These are phyloP conservation scores for Suillus bovinus DNA, from an alignment of 768 basidiomycete species.

Conservation along the genomic window DNA sequence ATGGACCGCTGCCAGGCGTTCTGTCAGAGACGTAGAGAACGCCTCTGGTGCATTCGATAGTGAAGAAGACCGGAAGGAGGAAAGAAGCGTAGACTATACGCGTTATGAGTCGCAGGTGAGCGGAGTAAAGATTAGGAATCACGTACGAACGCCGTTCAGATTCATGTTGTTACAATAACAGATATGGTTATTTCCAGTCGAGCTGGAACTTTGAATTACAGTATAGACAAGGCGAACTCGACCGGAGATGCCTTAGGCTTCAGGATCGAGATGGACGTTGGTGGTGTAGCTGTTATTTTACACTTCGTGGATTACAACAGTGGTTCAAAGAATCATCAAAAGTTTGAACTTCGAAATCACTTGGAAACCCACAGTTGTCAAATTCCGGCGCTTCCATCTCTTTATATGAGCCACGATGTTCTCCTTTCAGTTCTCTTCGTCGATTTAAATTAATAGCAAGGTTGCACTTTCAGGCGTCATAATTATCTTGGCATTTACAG, in stretches of 20 bases:
- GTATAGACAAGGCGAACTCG: not conserved
- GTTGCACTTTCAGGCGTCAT: not conserved
- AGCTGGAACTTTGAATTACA: not conserved
- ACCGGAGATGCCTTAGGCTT: not conserved
- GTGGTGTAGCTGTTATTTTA: not conserved
- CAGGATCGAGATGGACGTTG: not conserved
- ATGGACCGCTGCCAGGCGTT: conserved; percentile 9
- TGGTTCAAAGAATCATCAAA: not conserved
- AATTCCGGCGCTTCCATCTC: not conserved
- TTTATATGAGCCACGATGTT: not conserved
- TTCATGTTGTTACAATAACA: not conserved
- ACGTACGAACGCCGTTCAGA: not conserved
- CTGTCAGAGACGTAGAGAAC: conserved; percentile 10
- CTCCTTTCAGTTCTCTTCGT: not conserved
- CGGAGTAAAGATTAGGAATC: not conserved
- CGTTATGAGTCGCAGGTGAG: not conserved
- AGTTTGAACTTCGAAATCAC: not conserved
- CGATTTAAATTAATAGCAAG: not conserved
- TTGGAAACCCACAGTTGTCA: conserved; percentile 4
- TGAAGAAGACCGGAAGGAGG: conserved; percentile 15
- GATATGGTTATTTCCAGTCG: not conserved
- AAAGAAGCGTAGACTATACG: conserved; percentile 13
- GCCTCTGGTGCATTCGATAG: conserved; percentile 9
- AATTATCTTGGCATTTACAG: not conserved
- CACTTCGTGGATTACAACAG: not conserved